Percentiles rank a stretch among this genome's conserved stretches.
Evolutionary conservation across 179 eudicot species (phyloP).

Genomic region (Actinidia arguta): DNA sequence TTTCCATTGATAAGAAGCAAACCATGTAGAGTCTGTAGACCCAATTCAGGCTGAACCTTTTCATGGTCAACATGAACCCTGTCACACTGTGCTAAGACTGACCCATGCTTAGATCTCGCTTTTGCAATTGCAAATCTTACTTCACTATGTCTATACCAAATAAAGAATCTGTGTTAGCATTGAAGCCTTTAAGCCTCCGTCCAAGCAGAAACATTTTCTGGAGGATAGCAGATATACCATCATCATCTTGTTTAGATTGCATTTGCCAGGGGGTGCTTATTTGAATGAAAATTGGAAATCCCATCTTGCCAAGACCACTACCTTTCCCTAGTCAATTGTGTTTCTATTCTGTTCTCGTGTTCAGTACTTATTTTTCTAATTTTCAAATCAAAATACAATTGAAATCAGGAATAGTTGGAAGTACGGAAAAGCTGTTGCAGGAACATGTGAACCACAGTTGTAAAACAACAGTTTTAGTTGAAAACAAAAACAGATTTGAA

Average conservation of each 20-base stretch:
- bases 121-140: neutral
- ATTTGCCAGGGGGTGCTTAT: neutral
- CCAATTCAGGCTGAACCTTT: too few relatives aligned
- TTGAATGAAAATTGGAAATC: neutral
- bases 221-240: neutral
- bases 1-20: too few relatives aligned
- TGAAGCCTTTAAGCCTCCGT: neutral
- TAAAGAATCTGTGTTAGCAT: neutral
- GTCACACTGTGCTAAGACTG: neutral
- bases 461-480: slow-evolving; percentile 1
- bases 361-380: neutral
- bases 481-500: neutral
- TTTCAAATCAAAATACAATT: neutral
- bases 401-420: neutral
- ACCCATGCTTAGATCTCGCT: neutral
- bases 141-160: neutral
- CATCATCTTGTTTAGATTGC: neutral
- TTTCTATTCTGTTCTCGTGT: neutral
- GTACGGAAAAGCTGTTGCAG: neutral
- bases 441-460: slow-evolving; percentile 2
- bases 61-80: neutral
- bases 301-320: neutral
- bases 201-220: slow-evolving; percentile 13
- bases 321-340: neutral
- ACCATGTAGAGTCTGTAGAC: too few relatives aligned